Percentiles rank a stretch among this genome's conserved stretches.
phyloP scores from a whole-genome alignment of 2,329 filamentous ascomycete genomes.

The Neonectria neomacrospora region DNA sequence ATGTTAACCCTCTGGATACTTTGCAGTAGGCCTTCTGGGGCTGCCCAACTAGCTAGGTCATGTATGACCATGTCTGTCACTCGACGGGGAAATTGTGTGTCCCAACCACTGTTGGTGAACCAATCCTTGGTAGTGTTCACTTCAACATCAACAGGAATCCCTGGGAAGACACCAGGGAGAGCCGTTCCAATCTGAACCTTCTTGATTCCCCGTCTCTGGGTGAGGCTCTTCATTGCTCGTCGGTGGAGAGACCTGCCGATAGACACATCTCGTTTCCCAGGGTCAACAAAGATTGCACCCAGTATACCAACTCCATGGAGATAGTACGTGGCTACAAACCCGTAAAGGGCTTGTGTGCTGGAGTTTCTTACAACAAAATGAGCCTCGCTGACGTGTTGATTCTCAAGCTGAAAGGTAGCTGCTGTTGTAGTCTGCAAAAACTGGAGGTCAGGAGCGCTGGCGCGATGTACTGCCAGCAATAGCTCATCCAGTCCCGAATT shows the following conservation, averaged over 20 bases:
- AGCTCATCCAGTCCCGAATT: slow-evolving; percentile 78
- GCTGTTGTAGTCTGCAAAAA: slow-evolving; percentile 78
- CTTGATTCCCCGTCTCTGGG: slow-evolving; percentile 76
- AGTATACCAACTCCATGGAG: slow-evolving; percentile 79
- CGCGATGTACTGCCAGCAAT: slow-evolving; percentile 75
- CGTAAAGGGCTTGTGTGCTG: slow-evolving; percentile 89
- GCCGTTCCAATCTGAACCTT: slow-evolving; percentile 84
- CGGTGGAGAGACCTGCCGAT: slow-evolving; percentile 92
- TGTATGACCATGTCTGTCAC: slow-evolving; percentile 76
- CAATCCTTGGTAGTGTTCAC: slow-evolving; percentile 70
- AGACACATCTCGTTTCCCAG: slow-evolving; percentile 83
- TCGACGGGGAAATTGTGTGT: slow-evolving; percentile 69
- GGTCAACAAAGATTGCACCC: slow-evolving; percentile 90
- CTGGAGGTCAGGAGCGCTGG: slow-evolving; percentile 71
- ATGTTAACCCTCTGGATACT: slow-evolving; percentile 78
- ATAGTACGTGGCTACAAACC: slow-evolving; percentile 91
- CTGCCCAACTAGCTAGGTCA: slow-evolving; percentile 77
- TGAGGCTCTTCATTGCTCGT: slow-evolving; percentile 79
- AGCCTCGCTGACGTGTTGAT: slow-evolving; percentile 77
- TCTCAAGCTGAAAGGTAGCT: slow-evolving; percentile 79
- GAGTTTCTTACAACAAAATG: slow-evolving; percentile 96
- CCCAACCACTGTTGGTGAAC: slow-evolving; percentile 94
- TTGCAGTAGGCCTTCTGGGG: slow-evolving; percentile 80
- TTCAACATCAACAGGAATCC: slow-evolving; percentile 73
- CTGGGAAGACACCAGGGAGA: slow-evolving; percentile 86